Evolutionary conservation across 371 early-diverging fungal genomes (phyloP), one percentile per base, ranked within the genome.

Genomic region (Saksenaea vasiformis): DNA sequence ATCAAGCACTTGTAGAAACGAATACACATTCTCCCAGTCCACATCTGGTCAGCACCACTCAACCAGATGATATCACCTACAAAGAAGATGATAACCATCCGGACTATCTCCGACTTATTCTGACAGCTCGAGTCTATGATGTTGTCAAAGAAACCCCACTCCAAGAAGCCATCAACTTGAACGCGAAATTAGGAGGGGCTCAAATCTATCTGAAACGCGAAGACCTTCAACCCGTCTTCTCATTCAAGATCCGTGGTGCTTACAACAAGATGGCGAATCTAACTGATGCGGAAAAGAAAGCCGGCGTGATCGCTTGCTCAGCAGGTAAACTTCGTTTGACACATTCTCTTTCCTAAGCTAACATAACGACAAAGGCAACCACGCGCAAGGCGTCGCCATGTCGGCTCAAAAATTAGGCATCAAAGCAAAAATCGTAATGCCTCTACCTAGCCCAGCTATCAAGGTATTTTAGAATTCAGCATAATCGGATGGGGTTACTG

Each of bases 401-500:
- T 90, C 97, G 2, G 97, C 99, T 13, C 83, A 91, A 67, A 85
- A 93, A 39, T 77, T 98, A 76, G 95, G 94, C 19, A 93, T 97
- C 66, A 85, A 87, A 58, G 95, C 99, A 0, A 95, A 92, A 31
- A 98, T 98, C 56, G 97, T 98, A 22, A 98, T 98, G 99, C 99
- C 99, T 14, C 63, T 84, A 19, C 81, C 90, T 27, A 88, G 90
- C 14, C 85, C 88, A 22, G 74, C 74, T 36, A 78, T 81, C 61
- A 79, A 82, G 63, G 79, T 74, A 76, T 61, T n/a, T 8, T 17
- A 38, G 14, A 5, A 58, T 11, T 5, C 10, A 43, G 24, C 3
- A 0, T 26, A 17, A 54, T 34, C 41, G 38, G 14, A n/a, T 2
- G 5, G 26, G 56, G 1, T n/a, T 22, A 10, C 10, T 22, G 22